phyloP scores from a whole-genome alignment of 768 basidiomycete species.

The Ephemerocybe angulata region DNA sequence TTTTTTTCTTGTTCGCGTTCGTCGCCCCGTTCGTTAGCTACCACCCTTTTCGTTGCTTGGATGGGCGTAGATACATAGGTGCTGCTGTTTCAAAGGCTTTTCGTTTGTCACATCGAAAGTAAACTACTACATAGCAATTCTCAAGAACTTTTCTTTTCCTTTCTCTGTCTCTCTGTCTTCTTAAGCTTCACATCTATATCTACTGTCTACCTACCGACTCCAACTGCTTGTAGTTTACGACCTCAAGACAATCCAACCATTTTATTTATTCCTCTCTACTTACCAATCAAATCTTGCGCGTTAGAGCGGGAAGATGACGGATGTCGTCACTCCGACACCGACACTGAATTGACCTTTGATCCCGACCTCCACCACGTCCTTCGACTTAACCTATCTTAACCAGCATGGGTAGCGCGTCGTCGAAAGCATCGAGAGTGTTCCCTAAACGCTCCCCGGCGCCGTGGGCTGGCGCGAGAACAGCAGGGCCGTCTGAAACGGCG shows the following conservation, averaged over 20 bases:
- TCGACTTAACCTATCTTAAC: slow-evolving; percentile 1
- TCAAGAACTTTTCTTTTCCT: background rate
- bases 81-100: background rate
- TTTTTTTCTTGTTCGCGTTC: slow-evolving; percentile 1
- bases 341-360: background rate
- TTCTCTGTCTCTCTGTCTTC: background rate
- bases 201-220: background rate
- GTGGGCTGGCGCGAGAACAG: slow-evolving; percentile 47
- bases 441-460: slow-evolving; percentile 45
- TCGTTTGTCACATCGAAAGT: background rate
- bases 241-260: background rate
- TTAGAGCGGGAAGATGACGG: background rate
- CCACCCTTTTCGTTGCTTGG: slow-evolving; percentile 1
- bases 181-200: background rate
- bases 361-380: background rate
- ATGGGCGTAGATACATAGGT: background rate
- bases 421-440: slow-evolving; percentile 56
- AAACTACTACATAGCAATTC: background rate
- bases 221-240: slow-evolving; percentile 3
- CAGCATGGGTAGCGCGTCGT: slow-evolving; percentile 58
- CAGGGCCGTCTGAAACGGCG: slow-evolving; percentile 17
- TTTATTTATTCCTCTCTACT: slow-evolving; percentile 1
- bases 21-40: background rate
- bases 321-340: background rate
- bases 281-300: background rate